Evolutionary conservation across 1,284 basidiomycete genomes (phyloP).

Genomic region (Cutaneotrichosporon sp.): DNA sequence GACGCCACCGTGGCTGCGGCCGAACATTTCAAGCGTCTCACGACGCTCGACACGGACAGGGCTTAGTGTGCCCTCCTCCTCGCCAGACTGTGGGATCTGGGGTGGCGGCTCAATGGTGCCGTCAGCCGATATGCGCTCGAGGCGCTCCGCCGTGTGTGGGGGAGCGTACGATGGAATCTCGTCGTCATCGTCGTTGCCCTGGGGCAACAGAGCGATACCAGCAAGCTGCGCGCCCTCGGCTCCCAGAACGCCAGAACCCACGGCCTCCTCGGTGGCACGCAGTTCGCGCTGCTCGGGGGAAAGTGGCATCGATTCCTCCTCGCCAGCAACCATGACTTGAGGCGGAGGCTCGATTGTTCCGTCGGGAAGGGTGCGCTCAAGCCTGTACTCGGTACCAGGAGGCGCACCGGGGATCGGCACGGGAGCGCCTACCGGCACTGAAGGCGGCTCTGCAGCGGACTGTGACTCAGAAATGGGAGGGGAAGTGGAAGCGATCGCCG

Average conservation of each 20-base stretch:
- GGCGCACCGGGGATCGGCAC: conserved; percentile 9
- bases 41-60: conserved; percentile 2
- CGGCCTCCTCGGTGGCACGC: conserved; percentile 25
- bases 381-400: conserved; percentile 11
- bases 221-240: conserved; percentile 44
- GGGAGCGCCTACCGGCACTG: neutral
- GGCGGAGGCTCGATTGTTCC: conserved; percentile 41
- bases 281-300: conserved; percentile 10
- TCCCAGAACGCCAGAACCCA: conserved; percentile 35
- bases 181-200: neutral
- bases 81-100: conserved; percentile 31
- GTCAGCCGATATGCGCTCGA: conserved; percentile 24
- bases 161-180: conserved; percentile 5
- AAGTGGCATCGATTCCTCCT: conserved; percentile 16
- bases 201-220: conserved; percentile 45
- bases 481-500: neutral
- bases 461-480: neutral
- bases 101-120: conserved; percentile 40
- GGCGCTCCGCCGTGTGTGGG: conserved; percentile 12
- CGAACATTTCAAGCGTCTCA: conserved; percentile 3
- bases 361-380: conserved; percentile 25
- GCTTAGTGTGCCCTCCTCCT: conserved; percentile 15
- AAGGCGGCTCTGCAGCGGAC: neutral
- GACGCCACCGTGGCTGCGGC: conserved; percentile 25
- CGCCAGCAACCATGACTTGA: conserved; percentile 39